phyloP scores from a whole-genome alignment of 2,329 filamentous ascomycete species.

The Camillea tinctor region DNA sequence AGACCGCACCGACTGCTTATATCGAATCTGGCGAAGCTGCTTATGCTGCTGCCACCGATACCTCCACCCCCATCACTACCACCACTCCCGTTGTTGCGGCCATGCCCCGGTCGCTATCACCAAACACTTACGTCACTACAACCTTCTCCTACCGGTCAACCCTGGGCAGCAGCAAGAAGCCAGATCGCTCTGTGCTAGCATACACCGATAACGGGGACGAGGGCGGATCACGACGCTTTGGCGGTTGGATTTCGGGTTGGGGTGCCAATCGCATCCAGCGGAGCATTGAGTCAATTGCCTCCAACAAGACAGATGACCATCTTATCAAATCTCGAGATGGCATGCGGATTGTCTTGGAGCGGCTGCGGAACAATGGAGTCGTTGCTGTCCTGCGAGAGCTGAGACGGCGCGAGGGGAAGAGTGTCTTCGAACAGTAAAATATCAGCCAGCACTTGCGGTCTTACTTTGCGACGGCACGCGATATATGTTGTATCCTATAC shows the following conservation, averaged over 20 bases:
- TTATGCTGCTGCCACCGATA: too few relatives aligned
- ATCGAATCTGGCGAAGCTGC: conserved; percentile 15
- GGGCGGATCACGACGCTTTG: conserved; percentile 25
- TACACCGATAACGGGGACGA: conserved; percentile 44
- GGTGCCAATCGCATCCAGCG: conserved; percentile 71
- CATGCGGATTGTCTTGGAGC: conserved; percentile 78
- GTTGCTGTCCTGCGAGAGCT: conserved; percentile 56
- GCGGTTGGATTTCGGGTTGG: conserved; percentile 53
- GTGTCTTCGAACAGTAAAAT: conserved; percentile 29
- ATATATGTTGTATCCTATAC: neutral
- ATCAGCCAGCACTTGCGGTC: neutral
- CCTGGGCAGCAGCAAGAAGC: conserved; percentile 68
- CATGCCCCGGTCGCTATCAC: conserved; percentile 25
- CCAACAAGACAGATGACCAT: conserved; percentile 74
- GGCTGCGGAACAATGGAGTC: conserved; percentile 58
- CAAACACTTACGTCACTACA: conserved; percentile 66
- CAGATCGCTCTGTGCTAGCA: conserved; percentile 45
- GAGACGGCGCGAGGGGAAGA: conserved; percentile 44
- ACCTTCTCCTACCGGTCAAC: conserved; percentile 71
- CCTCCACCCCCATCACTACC: conserved; percentile 4
- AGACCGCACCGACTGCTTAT: conserved; percentile 24
- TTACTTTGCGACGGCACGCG: neutral
- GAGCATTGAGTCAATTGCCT: conserved; percentile 76
- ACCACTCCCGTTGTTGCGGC: conserved; percentile 27
- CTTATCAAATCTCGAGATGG: conserved; percentile 79